Base-by-base conservation (phyloP, 768 basidiomycete genomes). In the Fistulinella prunicolor region DNA sequence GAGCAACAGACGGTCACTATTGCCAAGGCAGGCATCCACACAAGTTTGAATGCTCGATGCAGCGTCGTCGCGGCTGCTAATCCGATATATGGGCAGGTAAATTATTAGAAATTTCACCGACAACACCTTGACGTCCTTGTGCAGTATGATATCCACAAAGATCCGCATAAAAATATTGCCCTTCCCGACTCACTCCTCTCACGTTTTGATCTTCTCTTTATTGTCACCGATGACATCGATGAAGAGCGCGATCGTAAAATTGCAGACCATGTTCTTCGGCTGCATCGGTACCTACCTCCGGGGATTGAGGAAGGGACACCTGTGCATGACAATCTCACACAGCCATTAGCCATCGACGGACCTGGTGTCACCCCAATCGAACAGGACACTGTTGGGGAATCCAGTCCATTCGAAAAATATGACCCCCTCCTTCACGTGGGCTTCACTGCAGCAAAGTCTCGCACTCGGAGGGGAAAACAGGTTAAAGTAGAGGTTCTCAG, bases 1-100 rank as follows among this genome's bases (percentile, higher is more conserved):
- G 96, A 98, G 66, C 95, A 97, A 68, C 96, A 99, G 65, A 99
- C 96, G 0, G 95, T 99, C 39, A 98, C 96, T 9, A 99, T 99
- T 55, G 96, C 96, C 40, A 99, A 99, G 63, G 96, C 96, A 12
- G 96, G 96, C 49, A 99, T 99, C 56, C 96, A 98, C 64, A 99
- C 96, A 0, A 94, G 89, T 65, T 77, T 99, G 59, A 99, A 99
- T 68, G 96, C 96, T 5, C 82, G 96, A 35, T 98, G 96, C 66
- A 95, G 92, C 57, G 96, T 99, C 38, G 84, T 99, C 42, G 96
- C 96, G 19, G 96, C 96, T 29, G 96, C 96, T 28, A 99, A 98
- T 67, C 96, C 96, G 3, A 96, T 98, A 55, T 99, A 97, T 65
- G 95, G 94, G 35, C 94, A 95, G 73, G 94, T 90, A 62, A 59